A percentile compares a stretch with the other conserved stretches of the same genome.
Conservation (phyloP, 2,329 filamentous ascomycete species). For the Scolecobasidium constrictum region DNA sequence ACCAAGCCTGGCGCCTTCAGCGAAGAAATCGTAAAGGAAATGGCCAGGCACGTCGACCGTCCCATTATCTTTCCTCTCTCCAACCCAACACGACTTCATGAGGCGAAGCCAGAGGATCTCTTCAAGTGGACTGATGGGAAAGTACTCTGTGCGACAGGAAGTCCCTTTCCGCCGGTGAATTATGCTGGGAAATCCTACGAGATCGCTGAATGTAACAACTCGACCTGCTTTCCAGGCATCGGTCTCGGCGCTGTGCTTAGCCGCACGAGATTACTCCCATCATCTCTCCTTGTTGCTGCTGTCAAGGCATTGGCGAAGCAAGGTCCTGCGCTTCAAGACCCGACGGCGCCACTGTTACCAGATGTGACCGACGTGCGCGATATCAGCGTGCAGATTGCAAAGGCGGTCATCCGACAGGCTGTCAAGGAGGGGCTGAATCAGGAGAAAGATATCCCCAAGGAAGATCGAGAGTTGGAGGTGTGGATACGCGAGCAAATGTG, state of each 20-base stretch:
- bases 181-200: conserved; percentile 44
- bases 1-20: conserved; percentile 70
- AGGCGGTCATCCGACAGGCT: conserved; percentile 61
- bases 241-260: conserved; percentile 68
- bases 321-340: conserved; percentile 58
- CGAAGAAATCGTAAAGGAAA: conserved; percentile 59
- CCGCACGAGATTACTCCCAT: conserved; percentile 55
- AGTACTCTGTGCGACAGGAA: conserved; percentile 72
- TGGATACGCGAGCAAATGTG: conserved; percentile 78
- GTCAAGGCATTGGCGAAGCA: conserved; percentile 60
- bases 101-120: conserved; percentile 67
- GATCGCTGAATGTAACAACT: conserved; percentile 81
- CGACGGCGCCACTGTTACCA: conserved; percentile 56
- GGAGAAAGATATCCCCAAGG: conserved; percentile 51
- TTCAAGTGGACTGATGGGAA: conserved; percentile 68
- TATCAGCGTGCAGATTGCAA: conserved; percentile 68
- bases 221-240: conserved; percentile 75
- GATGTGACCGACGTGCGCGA: conserved; percentile 64
- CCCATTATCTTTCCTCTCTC: conserved; percentile 85
- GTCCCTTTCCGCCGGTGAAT: conserved; percentile 66
- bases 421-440: conserved; percentile 58
- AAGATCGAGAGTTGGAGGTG: conserved; percentile 46
- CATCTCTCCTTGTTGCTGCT: conserved; percentile 73
- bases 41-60: conserved; percentile 60
- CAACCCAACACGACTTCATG: conserved; percentile 75